These are phyloP conservation scores for Anthracocystis walkeri DNA, from an alignment of 1,284 basidiomycete genomes.

Conservation along the genomic window DNA sequence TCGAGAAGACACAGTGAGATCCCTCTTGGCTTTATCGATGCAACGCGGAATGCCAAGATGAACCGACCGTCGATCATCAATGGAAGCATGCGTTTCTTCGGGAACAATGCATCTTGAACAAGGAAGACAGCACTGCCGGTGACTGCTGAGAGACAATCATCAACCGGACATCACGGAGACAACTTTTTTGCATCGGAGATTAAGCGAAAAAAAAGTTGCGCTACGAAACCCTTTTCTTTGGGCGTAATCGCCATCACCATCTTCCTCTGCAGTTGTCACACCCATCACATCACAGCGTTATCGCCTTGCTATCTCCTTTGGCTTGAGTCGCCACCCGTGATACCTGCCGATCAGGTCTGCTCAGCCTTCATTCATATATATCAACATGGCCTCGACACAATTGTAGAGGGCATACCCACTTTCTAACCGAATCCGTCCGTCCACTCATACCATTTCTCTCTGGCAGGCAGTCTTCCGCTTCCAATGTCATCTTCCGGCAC, in stretches of 20 bases:
- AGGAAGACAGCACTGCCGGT: neutral
- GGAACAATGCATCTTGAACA: neutral
- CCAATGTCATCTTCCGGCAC: conserved; percentile 4
- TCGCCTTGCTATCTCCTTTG: conserved; percentile 11
- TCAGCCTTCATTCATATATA: neutral
- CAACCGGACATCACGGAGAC: neutral
- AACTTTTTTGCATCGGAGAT: too few species aligned
- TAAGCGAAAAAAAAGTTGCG: too few species aligned
- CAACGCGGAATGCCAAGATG: neutral
- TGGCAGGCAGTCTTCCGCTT: too few species aligned
- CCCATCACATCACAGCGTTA: conserved; percentile 1
- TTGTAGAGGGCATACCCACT: neutral
- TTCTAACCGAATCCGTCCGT: neutral
- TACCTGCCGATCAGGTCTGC: too few species aligned
- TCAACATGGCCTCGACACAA: neutral
- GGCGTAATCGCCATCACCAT: too few species aligned
- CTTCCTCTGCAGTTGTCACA: too few species aligned
- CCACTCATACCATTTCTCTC: neutral
- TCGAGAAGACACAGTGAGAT: too few species aligned
- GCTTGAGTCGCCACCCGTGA: neutral
- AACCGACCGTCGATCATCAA: neutral
- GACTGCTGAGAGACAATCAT: neutral
- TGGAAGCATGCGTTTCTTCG: neutral
- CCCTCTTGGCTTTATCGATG: too few species aligned
- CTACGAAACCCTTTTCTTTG: neutral